Evolutionary conservation across 1,284 basidiomycete genomes (phyloP), one percentile per base, ranked within the genome.

Genomic region (Lignosus rhinocerotis): DNA sequence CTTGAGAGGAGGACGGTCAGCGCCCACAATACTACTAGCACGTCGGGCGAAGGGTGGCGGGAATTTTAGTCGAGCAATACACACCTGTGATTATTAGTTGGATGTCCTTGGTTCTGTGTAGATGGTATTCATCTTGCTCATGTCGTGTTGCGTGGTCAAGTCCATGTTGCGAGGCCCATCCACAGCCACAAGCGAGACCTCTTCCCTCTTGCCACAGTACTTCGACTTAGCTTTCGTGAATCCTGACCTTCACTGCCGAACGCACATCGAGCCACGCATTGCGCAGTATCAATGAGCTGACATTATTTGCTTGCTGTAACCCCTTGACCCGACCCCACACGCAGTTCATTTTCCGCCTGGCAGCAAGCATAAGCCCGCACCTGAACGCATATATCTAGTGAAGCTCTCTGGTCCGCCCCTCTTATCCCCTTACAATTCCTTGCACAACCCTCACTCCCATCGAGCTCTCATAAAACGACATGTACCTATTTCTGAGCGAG

Each of bases 401-500:
- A 36, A 6, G 34, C 11, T 16, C 34, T 36, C 34, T 11, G 14
- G 34, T 10, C 34, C 34, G 9, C 36, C 6, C 12, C 36, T 39
- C 36, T 14, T n/a, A 14, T 14, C 36, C 11, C 11, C 7, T 19
- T 21, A 30, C 36, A 11, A 11, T 31, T n/a, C 42, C 14, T 48
- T n/a, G n/a, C n/a, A n/a, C n/a, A n/a, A n/a, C n/a, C n/a, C n/a
- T n/a, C n/a, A n/a, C 7, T 12, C 21, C n/a, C 19, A 12, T 21
- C 36, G 8, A 10, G 4, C 42, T 33, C 11, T 6, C 36, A 39
- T 10, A 16, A 32, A 25, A 25, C 6, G 6, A 12, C 31, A 80
- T 93, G 90, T 81, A 90, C 74, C 78, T 93, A 39, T 87, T 90
- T 70, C 79, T 92, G 47, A 78, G 76, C 63, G 84, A 82, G 60